A percentile compares a stretch with the other conserved stretches of the same genome.
Evolutionary conservation across 2,329 filamentous ascomycete species (phyloP).

Genomic region (Penicillium concentricum): DNA sequence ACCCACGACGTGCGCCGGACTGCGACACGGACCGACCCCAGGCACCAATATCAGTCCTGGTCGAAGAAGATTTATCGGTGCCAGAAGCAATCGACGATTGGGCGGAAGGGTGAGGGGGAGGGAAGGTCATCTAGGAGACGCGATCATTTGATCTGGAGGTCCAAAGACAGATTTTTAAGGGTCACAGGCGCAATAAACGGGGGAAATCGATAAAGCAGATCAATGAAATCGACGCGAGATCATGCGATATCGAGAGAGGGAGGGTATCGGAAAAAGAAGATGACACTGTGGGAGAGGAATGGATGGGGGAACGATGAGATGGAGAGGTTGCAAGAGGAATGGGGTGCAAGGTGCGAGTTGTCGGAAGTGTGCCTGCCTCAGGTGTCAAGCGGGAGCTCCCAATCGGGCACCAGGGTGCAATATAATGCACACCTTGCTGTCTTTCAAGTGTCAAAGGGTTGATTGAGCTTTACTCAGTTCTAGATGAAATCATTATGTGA

Average conservation of each 20-base stretch:
- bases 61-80: constrained; percentile 49
- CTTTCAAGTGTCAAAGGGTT: background rate
- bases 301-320: constrained; percentile 20
- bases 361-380: constrained; percentile 24
- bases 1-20: constrained; percentile 55
- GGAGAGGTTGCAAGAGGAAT: constrained; percentile 22
- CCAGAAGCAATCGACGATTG: constrained; percentile 54
- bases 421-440: background rate
- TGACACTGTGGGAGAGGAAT: constrained; percentile 17
- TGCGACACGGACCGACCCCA: constrained; percentile 58
- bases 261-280: constrained; percentile 11
- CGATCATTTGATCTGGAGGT: constrained; percentile 50
- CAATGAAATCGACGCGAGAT: constrained; percentile 7
- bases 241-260: constrained; percentile 12
- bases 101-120: constrained; percentile 52
- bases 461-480: background rate
- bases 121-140: constrained; percentile 58
- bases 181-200: constrained; percentile 17
- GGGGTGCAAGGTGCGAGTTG: constrained; percentile 24
- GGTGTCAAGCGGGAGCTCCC: constrained; percentile 21
- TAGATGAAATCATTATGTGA: background rate
- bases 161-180: constrained; percentile 38
- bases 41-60: constrained; percentile 53
- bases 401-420: constrained; percentile 6
- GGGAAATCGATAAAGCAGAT: constrained; percentile 17